A percentile compares a stretch with the other conserved stretches of the same genome.
Conservation (phyloP, 179 eudicot species). For the Pouteria campechiana region DNA sequence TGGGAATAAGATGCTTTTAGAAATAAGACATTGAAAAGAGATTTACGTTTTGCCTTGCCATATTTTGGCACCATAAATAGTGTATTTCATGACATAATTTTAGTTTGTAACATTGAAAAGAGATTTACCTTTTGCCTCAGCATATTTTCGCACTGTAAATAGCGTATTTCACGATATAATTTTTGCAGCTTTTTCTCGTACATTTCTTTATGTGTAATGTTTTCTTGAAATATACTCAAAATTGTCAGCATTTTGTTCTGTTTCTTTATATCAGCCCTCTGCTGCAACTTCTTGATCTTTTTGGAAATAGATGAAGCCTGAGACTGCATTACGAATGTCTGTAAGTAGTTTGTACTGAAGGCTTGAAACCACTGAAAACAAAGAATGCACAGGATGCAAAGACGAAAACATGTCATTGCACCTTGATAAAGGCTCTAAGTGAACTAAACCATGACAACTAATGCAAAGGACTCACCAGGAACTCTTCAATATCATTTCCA, state of each 20-base stretch:
- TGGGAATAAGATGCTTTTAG: no score
- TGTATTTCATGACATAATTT: no score
- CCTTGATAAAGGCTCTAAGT: no score
- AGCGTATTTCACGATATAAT: slow-evolving; percentile 24
- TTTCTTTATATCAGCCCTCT: slow-evolving; percentile 20
- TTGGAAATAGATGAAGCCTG: slow-evolving; percentile 29
- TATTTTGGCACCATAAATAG: no score
- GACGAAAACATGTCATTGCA: neutral
- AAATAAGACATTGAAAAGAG: no score
- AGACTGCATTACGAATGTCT: slow-evolving; percentile 20
- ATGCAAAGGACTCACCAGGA: slow-evolving; percentile 35
- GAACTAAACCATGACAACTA: neutral
- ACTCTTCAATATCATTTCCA: slow-evolving; percentile 43
- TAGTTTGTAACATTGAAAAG: no score
- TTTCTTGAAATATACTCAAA: slow-evolving; percentile 24
- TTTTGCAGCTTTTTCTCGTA: slow-evolving; percentile 48
- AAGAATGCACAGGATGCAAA: neutral
- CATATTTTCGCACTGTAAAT: slow-evolving; percentile 27
- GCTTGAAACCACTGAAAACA: no score
- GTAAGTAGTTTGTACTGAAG: slow-evolving; percentile 2
- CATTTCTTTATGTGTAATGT: slow-evolving; percentile 26
- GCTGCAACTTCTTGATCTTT: slow-evolving; percentile 38
- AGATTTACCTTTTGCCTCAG: slow-evolving; percentile 60
- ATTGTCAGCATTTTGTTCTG: slow-evolving; percentile 8
- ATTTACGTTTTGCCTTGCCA: no score